Evolutionary conservation across 768 basidiomycete species (phyloP), one percentile per base, ranked within the genome.

Genomic region (Rhizopogon sp.): DNA sequence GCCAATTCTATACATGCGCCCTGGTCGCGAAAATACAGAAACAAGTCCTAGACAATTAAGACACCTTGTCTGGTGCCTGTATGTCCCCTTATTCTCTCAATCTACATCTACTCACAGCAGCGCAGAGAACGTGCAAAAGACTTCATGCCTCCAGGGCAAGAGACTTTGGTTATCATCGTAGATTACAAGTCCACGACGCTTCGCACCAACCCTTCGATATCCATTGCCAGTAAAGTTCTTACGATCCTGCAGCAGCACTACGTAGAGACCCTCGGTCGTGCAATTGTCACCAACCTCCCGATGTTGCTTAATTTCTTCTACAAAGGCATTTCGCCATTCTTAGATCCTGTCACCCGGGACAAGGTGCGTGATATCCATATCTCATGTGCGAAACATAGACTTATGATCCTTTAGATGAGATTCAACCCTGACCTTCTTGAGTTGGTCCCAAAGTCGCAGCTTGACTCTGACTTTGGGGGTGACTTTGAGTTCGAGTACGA

Each of bases 1-100:
- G n/a, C 92, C 93, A 0, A 86, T 94, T 42, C 73, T 95, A 13
- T 93, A 93, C 70, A 85, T 95, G 84, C 84, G 90, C 14, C 92
- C 93, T 0, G 91, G 90, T 28, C 78, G 83, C 56, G 90, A 95
- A 66, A 94, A 93, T 67, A 93, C 92, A 7, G 80, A 87, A 60
- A 79, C 80, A 2, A 80, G 84, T 57, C 83, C 86, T 3, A 79
- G 90, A 41, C 92, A 95, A 64, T 78, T 95, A 53, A 78, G 84
- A 52, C 90, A 94, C 77, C 78, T 94, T 22, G 88, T 94, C 22
- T 93, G 88, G 83, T 86, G 86, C 66, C 68, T 93, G 89, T 91
- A 65, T 70, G 89, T 77, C 43, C 31, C 46, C 46, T 39, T 29
- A 6, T 40, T 39, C 54, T 47, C 14, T 33, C 28, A 29, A 17